A percentile compares a stretch with the other conserved stretches of the same genome.
phyloP scores from a whole-genome alignment of 2,329 filamentous ascomycete species.

The Colletotrichum sp. region DNA sequence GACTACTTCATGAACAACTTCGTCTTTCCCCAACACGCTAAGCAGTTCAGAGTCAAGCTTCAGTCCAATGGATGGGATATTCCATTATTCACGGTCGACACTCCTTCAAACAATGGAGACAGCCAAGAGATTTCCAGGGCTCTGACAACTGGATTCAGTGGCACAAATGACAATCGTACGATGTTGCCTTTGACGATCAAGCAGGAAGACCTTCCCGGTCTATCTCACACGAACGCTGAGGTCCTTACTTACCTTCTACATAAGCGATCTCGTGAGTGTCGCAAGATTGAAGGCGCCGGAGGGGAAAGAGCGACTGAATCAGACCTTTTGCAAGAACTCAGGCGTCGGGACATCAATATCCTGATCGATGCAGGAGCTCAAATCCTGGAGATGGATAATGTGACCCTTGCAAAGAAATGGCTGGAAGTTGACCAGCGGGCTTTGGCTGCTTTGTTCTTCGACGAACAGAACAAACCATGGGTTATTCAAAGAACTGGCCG shows the following conservation, averaged over 20 bases:
- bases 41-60: slow-evolving; percentile 67
- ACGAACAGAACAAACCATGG: slow-evolving; percentile 46
- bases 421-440: slow-evolving; percentile 48
- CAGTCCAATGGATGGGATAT: slow-evolving; percentile 74
- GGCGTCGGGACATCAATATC: slow-evolving; percentile 45
- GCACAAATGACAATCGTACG: slow-evolving; percentile 69
- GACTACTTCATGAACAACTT: slow-evolving; percentile 68
- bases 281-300: slow-evolving; percentile 27
- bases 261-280: slow-evolving; percentile 53
- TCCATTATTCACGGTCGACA: slow-evolving; percentile 43
- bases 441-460: slow-evolving; percentile 60
- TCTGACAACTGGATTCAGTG: slow-evolving; percentile 72
- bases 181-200: slow-evolving; percentile 66
- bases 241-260: slow-evolving; percentile 65
- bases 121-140: slow-evolving; percentile 12
- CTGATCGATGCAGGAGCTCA: slow-evolving; percentile 70
- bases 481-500: slow-evolving; percentile 44
- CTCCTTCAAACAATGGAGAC: neutral
- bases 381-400: slow-evolving; percentile 66
- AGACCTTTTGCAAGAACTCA: slow-evolving; percentile 47
- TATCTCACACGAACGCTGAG: slow-evolving; percentile 67
- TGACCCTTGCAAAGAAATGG: slow-evolving; percentile 54
- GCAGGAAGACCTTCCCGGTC: slow-evolving; percentile 62
- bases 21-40: slow-evolving; percentile 69
- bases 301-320: slow-evolving; percentile 42